phyloP scores from a whole-genome alignment of 805 yeast genomes.

The Kluyveromyces lactis region DNA sequence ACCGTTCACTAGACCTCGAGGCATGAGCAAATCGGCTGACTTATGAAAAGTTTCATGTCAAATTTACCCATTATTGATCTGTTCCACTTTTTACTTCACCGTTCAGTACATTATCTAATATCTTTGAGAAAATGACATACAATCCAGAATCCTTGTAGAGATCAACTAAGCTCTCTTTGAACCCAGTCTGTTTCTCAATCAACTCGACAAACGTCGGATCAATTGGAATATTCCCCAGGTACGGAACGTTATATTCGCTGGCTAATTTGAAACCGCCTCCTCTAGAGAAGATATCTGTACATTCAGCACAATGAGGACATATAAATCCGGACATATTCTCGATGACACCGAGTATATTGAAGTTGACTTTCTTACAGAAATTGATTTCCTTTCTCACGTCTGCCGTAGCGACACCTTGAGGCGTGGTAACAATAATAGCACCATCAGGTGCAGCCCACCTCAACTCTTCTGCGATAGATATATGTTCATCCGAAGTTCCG shows the following conservation, averaged over 20 bases:
- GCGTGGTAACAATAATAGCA: constrained; percentile 92
- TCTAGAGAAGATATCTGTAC: constrained; percentile 82
- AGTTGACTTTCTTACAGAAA: constrained; percentile 80
- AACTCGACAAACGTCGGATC: constrained; percentile 86
- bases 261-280: constrained; percentile 86
- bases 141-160: constrained; percentile 29
- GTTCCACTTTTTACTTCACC: no score
- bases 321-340: constrained; percentile 97
- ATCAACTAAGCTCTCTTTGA: constrained; percentile 27
- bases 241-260: constrained; percentile 49
- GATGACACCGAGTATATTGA: constrained; percentile 73
- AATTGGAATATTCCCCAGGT: constrained; percentile 83
- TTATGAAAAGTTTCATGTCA: no score
- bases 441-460: constrained; percentile 71
- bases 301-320: constrained; percentile 89
- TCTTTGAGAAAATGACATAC: constrained; percentile 36
- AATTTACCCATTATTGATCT: no score
- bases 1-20: constrained; percentile 2
- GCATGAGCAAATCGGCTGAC: no score
- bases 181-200: constrained; percentile 51
- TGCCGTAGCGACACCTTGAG: constrained; percentile 86
- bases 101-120: constrained; percentile 34
- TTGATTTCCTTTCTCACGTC: constrained; percentile 93
- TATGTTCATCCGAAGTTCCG: constrained; percentile 97
- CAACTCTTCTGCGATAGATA: constrained; percentile 89